phyloP scores from a whole-genome alignment of 441 rosid genomes.

The Rhodomyrtus psidioides region DNA sequence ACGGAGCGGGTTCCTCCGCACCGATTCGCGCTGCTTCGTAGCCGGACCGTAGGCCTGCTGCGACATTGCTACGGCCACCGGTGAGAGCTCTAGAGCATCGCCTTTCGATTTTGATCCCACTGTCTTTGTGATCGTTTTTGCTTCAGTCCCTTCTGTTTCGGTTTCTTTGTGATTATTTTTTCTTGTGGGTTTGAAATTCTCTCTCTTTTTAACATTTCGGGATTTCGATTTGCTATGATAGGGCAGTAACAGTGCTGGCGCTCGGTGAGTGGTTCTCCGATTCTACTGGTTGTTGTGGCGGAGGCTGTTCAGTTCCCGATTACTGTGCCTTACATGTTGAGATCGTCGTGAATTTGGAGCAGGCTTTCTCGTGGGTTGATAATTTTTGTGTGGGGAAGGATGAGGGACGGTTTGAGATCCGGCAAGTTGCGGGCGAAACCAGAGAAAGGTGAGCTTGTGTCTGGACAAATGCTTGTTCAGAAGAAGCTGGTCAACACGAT shows the following conservation, averaged over 20 bases:
- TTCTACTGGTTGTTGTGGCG: not conserved
- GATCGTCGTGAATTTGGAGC: not conserved
- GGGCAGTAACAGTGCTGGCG: not conserved
- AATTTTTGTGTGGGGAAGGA: conserved; percentile 15
- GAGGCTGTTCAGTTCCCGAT: not conserved
- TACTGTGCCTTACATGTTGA: not conserved
- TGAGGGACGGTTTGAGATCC: conserved; percentile 43
- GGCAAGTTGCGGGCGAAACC: conserved; percentile 11
- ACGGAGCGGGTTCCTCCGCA: not conserved
- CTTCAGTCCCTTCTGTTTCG: not conserved
- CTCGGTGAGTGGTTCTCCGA: not conserved
- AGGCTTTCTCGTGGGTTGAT: not conserved
- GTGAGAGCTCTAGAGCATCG: not conserved
- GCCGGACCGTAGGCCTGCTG: not conserved
- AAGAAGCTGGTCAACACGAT: not conserved
- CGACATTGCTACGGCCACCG: not conserved
- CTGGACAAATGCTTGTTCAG: not conserved
- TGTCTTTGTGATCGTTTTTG: not conserved
- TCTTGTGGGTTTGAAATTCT: not conserved
- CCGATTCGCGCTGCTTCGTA: not conserved
- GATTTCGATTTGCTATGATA: not conserved
- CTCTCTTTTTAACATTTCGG: not conserved
- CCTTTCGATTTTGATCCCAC: not conserved
- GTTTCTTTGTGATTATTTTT: not conserved
- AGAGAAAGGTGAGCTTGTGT: conserved; percentile 14